phyloP scores from a whole-genome alignment of 2,329 filamentous ascomycete species.

The Penicillium hordei region DNA sequence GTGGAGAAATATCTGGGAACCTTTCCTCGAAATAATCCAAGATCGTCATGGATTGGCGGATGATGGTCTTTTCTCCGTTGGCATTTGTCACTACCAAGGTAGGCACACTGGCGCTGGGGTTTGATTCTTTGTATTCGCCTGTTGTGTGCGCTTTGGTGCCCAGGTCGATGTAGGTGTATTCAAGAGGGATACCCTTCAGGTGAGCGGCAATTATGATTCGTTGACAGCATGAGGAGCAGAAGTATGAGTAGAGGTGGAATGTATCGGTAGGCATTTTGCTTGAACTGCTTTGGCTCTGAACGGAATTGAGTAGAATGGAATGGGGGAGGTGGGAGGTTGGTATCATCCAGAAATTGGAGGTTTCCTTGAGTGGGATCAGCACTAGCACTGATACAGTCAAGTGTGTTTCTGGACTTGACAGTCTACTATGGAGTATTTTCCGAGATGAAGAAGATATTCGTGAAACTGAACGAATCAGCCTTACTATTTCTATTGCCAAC shows the following conservation, averaged over 20 bases:
- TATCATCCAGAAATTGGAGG: background rate
- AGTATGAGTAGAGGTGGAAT: background rate
- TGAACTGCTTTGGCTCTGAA: background rate
- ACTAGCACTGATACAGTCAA: background rate
- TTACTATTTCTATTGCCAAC: background rate
- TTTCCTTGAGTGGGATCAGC: background rate
- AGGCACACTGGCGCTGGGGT: background rate
- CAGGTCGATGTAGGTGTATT: background rate
- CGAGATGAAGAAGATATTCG: background rate
- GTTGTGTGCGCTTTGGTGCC: background rate
- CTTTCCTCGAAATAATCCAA: background rate
- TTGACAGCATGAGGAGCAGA: background rate
- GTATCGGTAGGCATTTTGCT: background rate
- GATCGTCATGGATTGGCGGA: background rate
- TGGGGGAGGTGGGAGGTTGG: background rate
- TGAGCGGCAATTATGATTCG: background rate
- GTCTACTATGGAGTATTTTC: background rate
- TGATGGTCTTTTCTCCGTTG: background rate
- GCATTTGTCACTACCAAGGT: background rate
- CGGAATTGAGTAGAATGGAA: background rate
- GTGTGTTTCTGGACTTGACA: background rate
- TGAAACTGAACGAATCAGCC: background rate
- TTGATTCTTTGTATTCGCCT: background rate
- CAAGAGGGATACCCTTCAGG: background rate
- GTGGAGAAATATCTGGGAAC: background rate